phyloP scores from a whole-genome alignment of 169 alveolate genomes.

The Cyclospora cayetanensis region DNA sequence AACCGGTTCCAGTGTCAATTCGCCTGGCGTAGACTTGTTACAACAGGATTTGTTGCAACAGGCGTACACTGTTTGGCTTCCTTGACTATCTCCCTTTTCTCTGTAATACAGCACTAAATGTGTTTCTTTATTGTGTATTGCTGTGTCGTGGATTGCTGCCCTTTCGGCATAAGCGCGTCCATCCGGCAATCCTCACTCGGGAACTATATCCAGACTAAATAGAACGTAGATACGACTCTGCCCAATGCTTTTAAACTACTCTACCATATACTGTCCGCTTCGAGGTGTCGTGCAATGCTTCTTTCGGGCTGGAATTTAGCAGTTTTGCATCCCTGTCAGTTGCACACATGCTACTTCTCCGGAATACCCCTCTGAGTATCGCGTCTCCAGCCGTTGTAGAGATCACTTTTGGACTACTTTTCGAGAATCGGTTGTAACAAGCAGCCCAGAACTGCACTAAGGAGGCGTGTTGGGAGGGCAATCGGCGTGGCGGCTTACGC shows the following conservation, averaged over 20 bases:
- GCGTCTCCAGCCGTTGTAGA: background rate
- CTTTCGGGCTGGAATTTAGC: background rate
- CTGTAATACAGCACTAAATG: too few relatives aligned
- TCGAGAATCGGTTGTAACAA: background rate
- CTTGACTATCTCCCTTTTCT: too few relatives aligned
- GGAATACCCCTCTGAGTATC: background rate
- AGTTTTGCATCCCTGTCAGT: background rate
- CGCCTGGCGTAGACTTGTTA: background rate
- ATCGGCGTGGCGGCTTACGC: constrained; percentile 30
- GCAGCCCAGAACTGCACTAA: background rate
- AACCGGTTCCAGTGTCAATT: background rate
- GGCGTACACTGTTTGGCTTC: too few relatives aligned
- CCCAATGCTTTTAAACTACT: background rate
- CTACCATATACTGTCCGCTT: background rate
- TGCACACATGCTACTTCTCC: background rate
- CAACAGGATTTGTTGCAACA: too few relatives aligned
- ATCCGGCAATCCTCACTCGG: too few relatives aligned
- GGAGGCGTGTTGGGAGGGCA: background rate
- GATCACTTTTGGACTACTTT: background rate
- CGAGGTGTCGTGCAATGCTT: background rate
- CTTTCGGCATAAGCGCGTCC: too few relatives aligned
- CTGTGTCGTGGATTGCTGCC: too few relatives aligned
- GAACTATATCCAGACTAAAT: too few relatives aligned
- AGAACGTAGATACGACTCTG: background rate
- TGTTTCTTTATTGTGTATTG: too few relatives aligned